Conservation (phyloP, 768 basidiomycete species). For the Suillus luteus region DNA sequence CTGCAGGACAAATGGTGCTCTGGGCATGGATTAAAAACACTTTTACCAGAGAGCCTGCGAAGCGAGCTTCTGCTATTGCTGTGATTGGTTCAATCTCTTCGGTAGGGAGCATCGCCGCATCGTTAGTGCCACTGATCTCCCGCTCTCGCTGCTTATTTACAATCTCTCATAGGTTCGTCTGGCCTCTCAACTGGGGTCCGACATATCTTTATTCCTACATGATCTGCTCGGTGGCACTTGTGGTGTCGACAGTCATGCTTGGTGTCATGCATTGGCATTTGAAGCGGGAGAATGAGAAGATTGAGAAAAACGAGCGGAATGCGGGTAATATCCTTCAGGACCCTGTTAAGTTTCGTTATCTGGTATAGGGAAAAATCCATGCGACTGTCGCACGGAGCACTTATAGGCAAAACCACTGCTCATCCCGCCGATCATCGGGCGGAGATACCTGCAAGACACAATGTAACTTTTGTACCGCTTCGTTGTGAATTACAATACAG, state of each 20-base stretch:
- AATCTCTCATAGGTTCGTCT: constrained; percentile 47
- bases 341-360: constrained; percentile 7
- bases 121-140: constrained; percentile 47
- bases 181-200: constrained; percentile 67
- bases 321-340: background rate
- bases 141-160: background rate
- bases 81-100: constrained; percentile 77
- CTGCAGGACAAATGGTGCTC: constrained; percentile 69
- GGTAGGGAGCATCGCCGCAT: constrained; percentile 78
- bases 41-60: constrained; percentile 73
- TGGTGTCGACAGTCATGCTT: constrained; percentile 48
- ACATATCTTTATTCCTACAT: constrained; percentile 65
- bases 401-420: background rate
- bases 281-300: constrained; percentile 38
- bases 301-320: constrained; percentile 36
- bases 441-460: background rate
- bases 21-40: constrained; percentile 45
- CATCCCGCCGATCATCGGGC: background rate
- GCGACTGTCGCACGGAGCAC: background rate
- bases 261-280: constrained; percentile 46
- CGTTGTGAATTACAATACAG: background rate
- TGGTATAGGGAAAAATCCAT: background rate
- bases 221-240: constrained; percentile 64
- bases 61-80: constrained; percentile 79
- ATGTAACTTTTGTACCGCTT: background rate